Evolutionary conservation across 371 early-diverging fungal species (phyloP), one percentile per base, ranked within the genome.

Genomic region (Mucor piriformis): DNA sequence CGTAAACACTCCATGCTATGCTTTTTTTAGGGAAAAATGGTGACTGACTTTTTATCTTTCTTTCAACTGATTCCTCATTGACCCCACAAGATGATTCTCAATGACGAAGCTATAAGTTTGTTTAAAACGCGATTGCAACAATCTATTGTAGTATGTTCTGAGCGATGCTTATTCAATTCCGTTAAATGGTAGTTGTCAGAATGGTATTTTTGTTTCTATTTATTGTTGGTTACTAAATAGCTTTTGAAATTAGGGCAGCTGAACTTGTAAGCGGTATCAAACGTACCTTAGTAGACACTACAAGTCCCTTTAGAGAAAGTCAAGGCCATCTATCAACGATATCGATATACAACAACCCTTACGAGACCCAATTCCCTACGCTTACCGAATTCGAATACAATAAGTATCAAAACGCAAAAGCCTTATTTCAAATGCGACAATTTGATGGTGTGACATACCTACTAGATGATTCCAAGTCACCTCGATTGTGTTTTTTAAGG

Each of bases 341-440:
- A 25, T 64, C 57, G 13, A 63, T 52, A 4, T 64, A 68, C 32
- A 38, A 60, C 47, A 65, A 63, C 24, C 51, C 37, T 29, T 77
- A 63, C 42, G 67, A 56, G 34, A 53, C 54, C 23, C 47, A 51
- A 20, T 59, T 54, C 34, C 71, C 60, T 12, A 61, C 67, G 3
- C 50, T 71, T 24, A 61, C 73, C 21, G 66, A 64, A 54, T 44
- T 58, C 53, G 83, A 71, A 55, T 72, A 55, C 29, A 89, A 89
- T 59, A 73, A 73, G 42, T 85, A 84, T 44, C 70, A 83, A 35
- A 76, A 88, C 64, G 91, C 90, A 32, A 89, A 88, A 65, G 67
- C 86, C 3, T 76, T 87, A 29, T 93, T 92, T 59, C 87, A 92
- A 38, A 62, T 85, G 56, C 82, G 87, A 54, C 88, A 93, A 54